phyloP scores from a whole-genome alignment of 1,284 basidiomycete genomes.

The Austroboletus novae-zelandiae region DNA sequence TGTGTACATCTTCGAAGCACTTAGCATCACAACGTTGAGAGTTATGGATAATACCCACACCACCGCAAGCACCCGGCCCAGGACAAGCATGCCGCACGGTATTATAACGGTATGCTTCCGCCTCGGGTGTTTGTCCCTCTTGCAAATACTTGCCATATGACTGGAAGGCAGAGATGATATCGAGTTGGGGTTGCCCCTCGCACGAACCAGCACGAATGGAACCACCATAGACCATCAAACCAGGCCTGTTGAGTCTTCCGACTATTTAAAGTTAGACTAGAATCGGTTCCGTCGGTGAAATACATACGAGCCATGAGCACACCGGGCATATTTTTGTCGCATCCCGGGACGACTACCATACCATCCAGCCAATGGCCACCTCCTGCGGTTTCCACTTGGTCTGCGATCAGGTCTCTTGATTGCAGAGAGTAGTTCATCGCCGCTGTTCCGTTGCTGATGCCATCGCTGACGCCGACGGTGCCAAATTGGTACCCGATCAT shows the following conservation, averaged over 20 bases:
- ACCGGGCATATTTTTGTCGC: conserved; percentile 98
- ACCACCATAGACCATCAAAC: conserved; percentile 96
- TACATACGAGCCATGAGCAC: conserved; percentile 88
- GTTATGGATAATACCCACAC: conserved; percentile 51
- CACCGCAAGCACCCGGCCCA: conserved; percentile 94
- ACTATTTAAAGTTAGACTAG: conserved; percentile 47
- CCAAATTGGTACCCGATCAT: conserved; percentile 97
- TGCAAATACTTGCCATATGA: conserved; percentile 91
- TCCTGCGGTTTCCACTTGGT: conserved; percentile 94
- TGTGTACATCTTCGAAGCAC: conserved; percentile 77
- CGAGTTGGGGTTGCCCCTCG: conserved; percentile 75
- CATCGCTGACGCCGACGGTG: conserved; percentile 95
- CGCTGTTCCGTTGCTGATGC: conserved; percentile 93
- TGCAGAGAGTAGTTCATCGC: conserved; percentile 96
- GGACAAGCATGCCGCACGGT: conserved; percentile 92
- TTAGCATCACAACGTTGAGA: conserved; percentile 25
- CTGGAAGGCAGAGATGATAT: conserved; percentile 95
- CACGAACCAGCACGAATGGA: conserved; percentile 91
- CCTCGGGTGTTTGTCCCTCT: conserved; percentile 80
- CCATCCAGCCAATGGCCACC: conserved; percentile 98
- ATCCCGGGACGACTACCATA: conserved; percentile 94
- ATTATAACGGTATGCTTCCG: conserved; percentile 79
- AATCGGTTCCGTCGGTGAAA: conserved; percentile 8
- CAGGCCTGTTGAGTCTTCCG: conserved; percentile 90
- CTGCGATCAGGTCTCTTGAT: conserved; percentile 95